phyloP scores from a whole-genome alignment of 805 yeast genomes.

The Kazachstania bromeliacearum region DNA sequence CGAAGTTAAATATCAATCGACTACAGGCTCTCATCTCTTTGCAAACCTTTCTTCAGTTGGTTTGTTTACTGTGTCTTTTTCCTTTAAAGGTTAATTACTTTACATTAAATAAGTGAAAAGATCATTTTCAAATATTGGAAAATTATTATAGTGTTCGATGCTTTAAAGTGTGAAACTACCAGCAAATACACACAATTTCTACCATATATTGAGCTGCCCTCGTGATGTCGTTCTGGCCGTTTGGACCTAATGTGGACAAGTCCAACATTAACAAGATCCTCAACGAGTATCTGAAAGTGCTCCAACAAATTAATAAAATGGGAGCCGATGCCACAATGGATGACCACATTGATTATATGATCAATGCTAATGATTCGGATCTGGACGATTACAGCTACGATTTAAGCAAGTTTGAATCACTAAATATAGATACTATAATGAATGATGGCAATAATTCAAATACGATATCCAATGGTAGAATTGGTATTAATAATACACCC shows the following conservation, averaged over 20 bases:
- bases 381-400: slow-evolving; percentile 2
- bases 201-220: too few relatives aligned
- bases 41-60: too few relatives aligned
- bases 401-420: slow-evolving; percentile 1
- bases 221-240: slow-evolving; percentile 34
- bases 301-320: slow-evolving; percentile 4
- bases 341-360: neutral
- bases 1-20: neutral
- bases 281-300: slow-evolving; percentile 26
- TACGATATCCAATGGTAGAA: too few relatives aligned
- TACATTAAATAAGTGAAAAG: too few relatives aligned
- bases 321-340: neutral
- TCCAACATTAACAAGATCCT: slow-evolving; percentile 28
- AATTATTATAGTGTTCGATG: too few relatives aligned
- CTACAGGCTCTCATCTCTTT: neutral
- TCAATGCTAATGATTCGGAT: neutral
- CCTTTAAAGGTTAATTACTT: too few relatives aligned
- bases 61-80: too few relatives aligned
- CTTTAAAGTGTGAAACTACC: too few relatives aligned
- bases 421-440: neutral
- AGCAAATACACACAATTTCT: too few relatives aligned
- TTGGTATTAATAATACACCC: too few relatives aligned
- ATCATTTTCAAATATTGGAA: too few relatives aligned
- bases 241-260: slow-evolving; percentile 27
- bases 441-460: too few relatives aligned